Evolutionary conservation across 768 basidiomycete genomes (phyloP), one percentile per base, ranked within the genome.

Genomic region (Brasilioporus rufonigricans): DNA sequence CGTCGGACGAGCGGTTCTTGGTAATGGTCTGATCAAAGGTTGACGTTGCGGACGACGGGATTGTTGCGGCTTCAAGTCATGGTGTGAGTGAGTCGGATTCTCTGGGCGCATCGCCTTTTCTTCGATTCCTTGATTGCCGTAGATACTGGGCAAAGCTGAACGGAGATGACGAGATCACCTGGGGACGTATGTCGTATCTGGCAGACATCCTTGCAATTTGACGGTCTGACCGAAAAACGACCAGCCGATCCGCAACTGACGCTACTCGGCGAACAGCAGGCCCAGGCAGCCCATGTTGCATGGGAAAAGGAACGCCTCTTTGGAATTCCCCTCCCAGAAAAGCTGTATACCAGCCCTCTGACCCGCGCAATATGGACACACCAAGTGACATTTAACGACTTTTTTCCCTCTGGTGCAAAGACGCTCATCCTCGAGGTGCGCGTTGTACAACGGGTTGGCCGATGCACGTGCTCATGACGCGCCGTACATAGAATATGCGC

Each of bases 171-270:
- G 79, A 86, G 49, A 69, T 89, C 5, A 71, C 70, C 1, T 92
- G 89, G 89, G 90, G 90, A 26, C 89, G 86, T 87, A 61, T 60
- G 39, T n/a, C n/a, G n/a, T n/a, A n/a, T n/a, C n/a, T n/a, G n/a
- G n/a, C n/a, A n/a, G n/a, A n/a, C n/a, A n/a, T n/a, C n/a, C n/a
- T n/a, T n/a, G n/a, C n/a, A n/a, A n/a, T n/a, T n/a, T n/a, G n/a
- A n/a, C n/a, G n/a, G n/a, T n/a, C n/a, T n/a, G n/a, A n/a, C n/a
- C n/a, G n/a, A n/a, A n/a, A n/a, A n/a, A n/a, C n/a, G n/a, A n/a
- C n/a, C n/a, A 65, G 64, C 64, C 16, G 65, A 65, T 63, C 80
- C 88, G 9, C 71, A 79, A 27, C 77, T 91, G 24, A 91, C 89
- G 0, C 65, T 68, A 0, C 56, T 80, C 4, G 89, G 89, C 1